These are phyloP conservation scores for Gossypium herbaceum DNA, from an alignment of 345 rosid genomes.

Conservation along the genomic window DNA sequence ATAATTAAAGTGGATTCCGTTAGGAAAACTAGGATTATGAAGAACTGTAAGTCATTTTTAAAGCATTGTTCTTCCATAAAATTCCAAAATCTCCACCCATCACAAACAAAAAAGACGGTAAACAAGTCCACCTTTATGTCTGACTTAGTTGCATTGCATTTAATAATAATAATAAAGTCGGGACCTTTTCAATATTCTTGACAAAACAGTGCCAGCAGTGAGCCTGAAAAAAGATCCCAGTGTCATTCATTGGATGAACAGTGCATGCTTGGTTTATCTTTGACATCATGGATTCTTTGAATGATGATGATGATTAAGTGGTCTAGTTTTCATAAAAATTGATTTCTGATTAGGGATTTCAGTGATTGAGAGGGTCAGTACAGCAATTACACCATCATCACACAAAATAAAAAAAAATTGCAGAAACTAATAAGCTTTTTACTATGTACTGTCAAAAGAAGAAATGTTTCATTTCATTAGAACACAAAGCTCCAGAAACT, in stretches of 20 bases:
- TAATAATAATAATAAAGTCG: background rate
- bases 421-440: constrained; percentile 19
- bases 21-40: constrained; percentile 31
- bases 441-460: constrained; percentile 38
- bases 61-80: constrained; percentile 27
- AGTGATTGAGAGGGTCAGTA: constrained; percentile 13
- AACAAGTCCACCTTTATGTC: constrained; percentile 26
- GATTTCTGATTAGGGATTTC: constrained; percentile 17
- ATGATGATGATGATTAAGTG: background rate
- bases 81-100: constrained; percentile 32
- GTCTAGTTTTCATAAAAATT: constrained; percentile 26
- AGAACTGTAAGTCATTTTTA: constrained; percentile 11
- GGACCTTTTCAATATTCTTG: constrained; percentile 3
- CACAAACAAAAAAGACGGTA: constrained; percentile 1
- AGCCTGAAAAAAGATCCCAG: background rate
- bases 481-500: constrained; percentile 36
- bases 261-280: constrained; percentile 3
- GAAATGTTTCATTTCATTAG: constrained; percentile 33
- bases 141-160: constrained; percentile 24
- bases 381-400: constrained; percentile 21
- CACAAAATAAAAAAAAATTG: constrained; percentile 20
- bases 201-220: background rate
- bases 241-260: background rate
- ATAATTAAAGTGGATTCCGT: background rate
- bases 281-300: constrained; percentile 12